Evolutionary conservation across 805 yeast species (phyloP), one percentile per base, ranked within the genome.

Genomic region (Wickerhamiella bombiphila): DNA sequence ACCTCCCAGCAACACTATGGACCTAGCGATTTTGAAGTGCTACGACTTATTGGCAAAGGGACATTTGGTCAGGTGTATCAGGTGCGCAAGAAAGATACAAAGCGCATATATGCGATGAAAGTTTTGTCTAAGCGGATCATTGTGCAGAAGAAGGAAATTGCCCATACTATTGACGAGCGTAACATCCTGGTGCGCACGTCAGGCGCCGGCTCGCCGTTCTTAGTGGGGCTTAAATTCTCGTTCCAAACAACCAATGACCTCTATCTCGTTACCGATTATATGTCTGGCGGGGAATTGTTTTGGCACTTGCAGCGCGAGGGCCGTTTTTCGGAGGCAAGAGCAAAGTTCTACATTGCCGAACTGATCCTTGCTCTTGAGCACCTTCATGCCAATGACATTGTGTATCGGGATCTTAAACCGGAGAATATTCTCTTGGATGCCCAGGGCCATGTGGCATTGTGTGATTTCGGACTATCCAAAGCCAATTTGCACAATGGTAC

Each of bases 281-380:
- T 91, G 97, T 76, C 91, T 33, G 98, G 98, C 31, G 98, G 98
- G 42, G 98, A 91, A 62, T 67, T 91, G 47, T 83, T 83, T 56
- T 85, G 93, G 93, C 94, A 91, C 62, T 67, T 91, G 57, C 98
- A 91, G 62, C 83, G 85, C 55, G 97, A 91, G 58, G 95, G 96
- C 32, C 71, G 95, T 47, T 91, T 91, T 55, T 58, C 77, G 38
- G 98, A 91, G 64, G 88, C 79, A 40, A 69, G 97, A 40, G 96
- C 98, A 40, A 88, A 83, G 63, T 91, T 91, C 56, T 91, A 91
- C 58, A 91, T 91, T 59, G 97, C 97, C 1, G 98, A 91, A 61
- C 69, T 91, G 51, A 85, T 91, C 34, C 61, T 88, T 38, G 96
- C 97, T 1, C 65, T 91, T 45, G 95, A 91, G 61, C 94, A 85